Base-by-base conservation (phyloP, 371 early-diverging fungal species). In the Funneliformis caledonium region DNA sequence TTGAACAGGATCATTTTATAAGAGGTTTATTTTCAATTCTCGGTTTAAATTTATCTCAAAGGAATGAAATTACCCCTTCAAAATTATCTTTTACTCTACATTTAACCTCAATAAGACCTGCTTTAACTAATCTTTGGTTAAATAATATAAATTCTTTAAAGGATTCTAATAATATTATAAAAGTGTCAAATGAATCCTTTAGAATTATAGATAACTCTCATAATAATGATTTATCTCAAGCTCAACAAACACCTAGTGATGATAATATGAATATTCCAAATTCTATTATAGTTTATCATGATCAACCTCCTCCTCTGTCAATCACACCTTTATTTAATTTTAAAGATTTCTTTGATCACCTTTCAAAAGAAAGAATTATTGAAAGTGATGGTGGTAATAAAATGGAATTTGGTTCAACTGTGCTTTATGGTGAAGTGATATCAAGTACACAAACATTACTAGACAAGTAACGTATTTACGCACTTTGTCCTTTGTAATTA, bases 381-480 rank as follows among this genome's bases (percentile, higher is more conserved):
- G n/a, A 48, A 68, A 81, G 82, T 81, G 84, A 81, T 78, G 82
- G 82, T 14, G 83, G 82, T 26, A 73, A 72, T 11, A 83, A 83
- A 83, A 80, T 82, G 68, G 86, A 83, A 12, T 92, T 93, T 82
- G 98, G 98, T 14, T 91, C 90, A 50, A 88, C 85, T 48, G 78
- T 96, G 3, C 80, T 97, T 78, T 97, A 96, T 86, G 89, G 93
- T 7, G 89, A 94, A 68, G 89, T 92, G 0, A 87, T 96, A 4
- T 88, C 90, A 2, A 96, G 96, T 16, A 98, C 98, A 2, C 98
- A 97, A 84, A 95, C 97, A 2, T 82, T 97, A 56, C 84, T 98
- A 47, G 97, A 97, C 80, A 95, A 93, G 89, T 93, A 87, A 70
- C 84, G 61, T 50, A 43, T 19, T 60, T 67, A 0, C 8, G 9